A percentile compares a stretch with the other conserved stretches of the same genome.
phyloP scores from a whole-genome alignment of 1,139 yeast genomes.

The Spathaspora sp. region DNA sequence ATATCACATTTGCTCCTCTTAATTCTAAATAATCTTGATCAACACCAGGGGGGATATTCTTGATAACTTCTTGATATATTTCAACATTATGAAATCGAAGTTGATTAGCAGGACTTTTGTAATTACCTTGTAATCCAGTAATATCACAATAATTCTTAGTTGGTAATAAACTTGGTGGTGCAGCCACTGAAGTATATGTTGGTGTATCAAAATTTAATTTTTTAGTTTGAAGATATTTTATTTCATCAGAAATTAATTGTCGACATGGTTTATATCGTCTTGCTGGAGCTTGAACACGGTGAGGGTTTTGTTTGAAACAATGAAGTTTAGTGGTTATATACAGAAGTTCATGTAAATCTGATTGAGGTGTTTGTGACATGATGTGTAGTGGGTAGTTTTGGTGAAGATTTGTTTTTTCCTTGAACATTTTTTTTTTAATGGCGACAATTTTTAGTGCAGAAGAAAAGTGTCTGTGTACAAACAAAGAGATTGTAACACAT shows the following conservation, averaged over 20 bases:
- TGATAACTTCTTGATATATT: conserved; percentile 74
- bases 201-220: conserved; percentile 47
- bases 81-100: conserved; percentile 82
- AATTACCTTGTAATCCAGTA: conserved; percentile 81
- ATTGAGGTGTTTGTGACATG: conserved; percentile 6
- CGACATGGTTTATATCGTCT: conserved; percentile 75
- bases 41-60: conserved; percentile 82
- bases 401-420: too few relatives aligned
- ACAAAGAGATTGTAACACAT: too few relatives aligned
- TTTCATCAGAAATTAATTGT: conserved; percentile 78
- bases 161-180: conserved; percentile 88
- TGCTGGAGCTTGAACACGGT: conserved; percentile 44
- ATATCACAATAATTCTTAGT: conserved; percentile 87
- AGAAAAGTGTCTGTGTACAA: too few relatives aligned
- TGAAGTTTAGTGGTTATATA: conserved; percentile 44
- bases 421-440: too few relatives aligned
- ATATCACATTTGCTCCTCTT: conserved; percentile 84
- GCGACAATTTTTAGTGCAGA: too few relatives aligned
- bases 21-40: conserved; percentile 91
- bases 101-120: conserved; percentile 75
- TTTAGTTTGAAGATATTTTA: conserved; percentile 52
- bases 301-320: conserved; percentile 54
- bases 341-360: conserved; percentile 36
- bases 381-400: not conserved
- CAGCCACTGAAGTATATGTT: conserved; percentile 64